A percentile compares a stretch with the other conserved stretches of the same genome.
These are phyloP conservation scores for Naumovozyma baii DNA, from an alignment of 805 yeast species.

Conservation along the genomic window DNA sequence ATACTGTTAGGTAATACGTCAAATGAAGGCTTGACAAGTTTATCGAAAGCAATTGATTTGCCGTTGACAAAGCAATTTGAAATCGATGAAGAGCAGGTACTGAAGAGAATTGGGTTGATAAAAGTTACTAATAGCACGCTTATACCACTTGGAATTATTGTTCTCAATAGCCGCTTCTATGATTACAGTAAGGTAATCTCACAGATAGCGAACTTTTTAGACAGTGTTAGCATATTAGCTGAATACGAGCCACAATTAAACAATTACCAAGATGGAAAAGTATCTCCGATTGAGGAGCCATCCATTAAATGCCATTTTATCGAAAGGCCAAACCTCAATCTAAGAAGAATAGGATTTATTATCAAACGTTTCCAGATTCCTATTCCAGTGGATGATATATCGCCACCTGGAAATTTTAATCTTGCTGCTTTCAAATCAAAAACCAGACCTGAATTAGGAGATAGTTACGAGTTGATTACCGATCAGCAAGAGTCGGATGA, in stretches of 20 bases:
- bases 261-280: neutral
- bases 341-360: constrained; percentile 5
- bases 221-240: neutral
- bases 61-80: constrained; percentile 2
- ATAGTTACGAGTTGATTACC: no score
- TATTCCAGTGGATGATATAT: neutral
- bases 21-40: neutral
- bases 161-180: constrained; percentile 6
- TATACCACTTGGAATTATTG: constrained; percentile 3
- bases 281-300: neutral
- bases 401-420: no score
- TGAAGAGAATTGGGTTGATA: constrained; percentile 5
- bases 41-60: neutral
- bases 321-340: constrained; percentile 3
- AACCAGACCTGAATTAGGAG: no score
- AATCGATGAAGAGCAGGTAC: constrained; percentile 4
- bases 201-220: neutral
- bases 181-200: constrained; percentile 6
- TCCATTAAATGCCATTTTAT: neutral
- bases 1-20: constrained; percentile 8
- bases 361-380: neutral
- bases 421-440: no score
- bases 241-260: neutral
- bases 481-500: neutral
- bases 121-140: neutral